Base-by-base conservation (phyloP, 179 eudicot species). In the Silene vulgaris region DNA sequence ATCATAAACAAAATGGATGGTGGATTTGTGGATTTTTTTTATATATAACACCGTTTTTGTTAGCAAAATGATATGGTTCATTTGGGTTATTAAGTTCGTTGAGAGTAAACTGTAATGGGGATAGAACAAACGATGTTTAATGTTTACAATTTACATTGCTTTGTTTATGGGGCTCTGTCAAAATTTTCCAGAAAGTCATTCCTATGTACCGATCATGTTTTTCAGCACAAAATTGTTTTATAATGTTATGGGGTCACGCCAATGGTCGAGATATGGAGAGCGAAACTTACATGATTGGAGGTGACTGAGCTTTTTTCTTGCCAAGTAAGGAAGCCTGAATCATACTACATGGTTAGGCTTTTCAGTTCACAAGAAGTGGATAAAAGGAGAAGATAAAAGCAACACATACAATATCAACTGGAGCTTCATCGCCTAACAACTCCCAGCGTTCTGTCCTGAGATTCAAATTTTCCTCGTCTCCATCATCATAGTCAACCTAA, bases 401-500 rank as follows among this genome's bases (percentile, higher is more conserved):
- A 37, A 69, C 76, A 77, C 83, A 8, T 62, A 84, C 76, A 66
- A 79, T 52, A 50, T 76, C 84, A 73, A 54, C 21, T 28, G 43
- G 37, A 64, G 14, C 29, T 60, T 82, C 84, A 28, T 82, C 85
- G 21, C 72, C 81, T 40, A 80, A 13, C 26, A 85, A 75, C 73
- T 85, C 85, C 88, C 88, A 85, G 21, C 52, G 71, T 77, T 87
- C 88, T 65, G 75, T 60, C 43, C 78, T 66, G 12, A 87, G 84
- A 73, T 82, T 76, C 62, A 85, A 48, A 20, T 68, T 40, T 77
- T 87, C 90, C 50, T 61, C 78, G 48, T 85, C 88, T 28, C 83
- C 87, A 65, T 87, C 90, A 69, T 82, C 85, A 71, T 85, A 87
- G 5, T 77, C 77, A 62, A 87, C 85, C 82, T 83, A 72, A 72